A percentile compares a stretch with the other conserved stretches of the same genome.
These are phyloP conservation scores for Crithidia fasciculata DNA, from an alignment of 208 protist species.

Conservation along the genomic window DNA sequence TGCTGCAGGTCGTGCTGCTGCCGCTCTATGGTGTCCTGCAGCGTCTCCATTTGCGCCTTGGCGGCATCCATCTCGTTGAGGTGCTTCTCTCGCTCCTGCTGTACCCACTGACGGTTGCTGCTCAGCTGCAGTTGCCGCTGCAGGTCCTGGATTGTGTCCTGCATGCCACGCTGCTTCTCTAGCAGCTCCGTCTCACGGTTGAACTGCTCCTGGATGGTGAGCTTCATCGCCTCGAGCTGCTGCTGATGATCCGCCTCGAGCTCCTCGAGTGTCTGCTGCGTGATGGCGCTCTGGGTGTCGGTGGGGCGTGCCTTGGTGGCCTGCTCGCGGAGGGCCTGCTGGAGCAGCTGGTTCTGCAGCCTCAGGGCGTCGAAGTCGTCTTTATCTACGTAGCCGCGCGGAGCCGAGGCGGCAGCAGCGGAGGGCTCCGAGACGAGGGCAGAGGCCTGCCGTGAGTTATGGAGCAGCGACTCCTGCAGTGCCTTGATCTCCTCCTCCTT, in stretches of 20 bases:
- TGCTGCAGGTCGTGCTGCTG: conserved; percentile 7
- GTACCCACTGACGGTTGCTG: conserved; percentile 44
- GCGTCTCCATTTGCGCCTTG: conserved; percentile 17
- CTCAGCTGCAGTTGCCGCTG: conserved; percentile 39
- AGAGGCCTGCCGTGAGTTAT: conserved; percentile 4
- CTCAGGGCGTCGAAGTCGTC: conserved; percentile 65
- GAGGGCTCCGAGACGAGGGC: neutral
- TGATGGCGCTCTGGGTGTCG: conserved; percentile 34
- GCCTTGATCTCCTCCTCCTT: conserved; percentile 49
- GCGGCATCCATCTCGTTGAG: conserved; percentile 39
- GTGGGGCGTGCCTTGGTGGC: conserved; percentile 31
- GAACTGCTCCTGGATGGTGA: conserved; percentile 56
- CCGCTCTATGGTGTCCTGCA: conserved; percentile 18
- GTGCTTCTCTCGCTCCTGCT: conserved; percentile 48
- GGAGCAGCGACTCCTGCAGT: conserved; percentile 33
- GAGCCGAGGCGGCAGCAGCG: neutral
- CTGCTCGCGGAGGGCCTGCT: conserved; percentile 56
- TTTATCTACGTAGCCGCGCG: conserved; percentile 51
- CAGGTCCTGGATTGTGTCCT: conserved; percentile 48
- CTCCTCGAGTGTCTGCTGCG: conserved; percentile 52
- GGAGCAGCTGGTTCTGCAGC: conserved; percentile 61
- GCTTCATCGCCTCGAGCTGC: conserved; percentile 65
- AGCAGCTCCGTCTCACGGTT: conserved; percentile 48
- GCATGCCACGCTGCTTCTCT: conserved; percentile 35
- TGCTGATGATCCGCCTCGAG: conserved; percentile 67